Evolutionary conservation across 1,139 yeast genomes (phyloP).

Genomic region (Zygosaccharomyces sapae): DNA sequence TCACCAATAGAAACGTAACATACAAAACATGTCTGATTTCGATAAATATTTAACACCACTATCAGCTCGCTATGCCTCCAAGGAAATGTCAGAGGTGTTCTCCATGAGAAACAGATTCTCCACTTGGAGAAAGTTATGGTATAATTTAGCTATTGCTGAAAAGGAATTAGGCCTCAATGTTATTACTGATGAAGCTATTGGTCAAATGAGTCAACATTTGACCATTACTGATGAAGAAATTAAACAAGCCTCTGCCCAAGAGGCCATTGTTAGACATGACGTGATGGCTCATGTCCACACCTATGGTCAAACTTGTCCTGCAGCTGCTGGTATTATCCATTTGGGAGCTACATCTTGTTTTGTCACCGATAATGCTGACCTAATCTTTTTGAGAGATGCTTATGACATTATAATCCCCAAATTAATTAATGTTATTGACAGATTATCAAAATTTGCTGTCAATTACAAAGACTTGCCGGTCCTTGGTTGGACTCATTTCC

Average conservation of each 20-base stretch:
- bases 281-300: conserved; percentile 99
- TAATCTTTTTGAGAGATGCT: conserved; percentile 93
- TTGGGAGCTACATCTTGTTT: conserved; percentile 98
- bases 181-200: conserved; percentile 86
- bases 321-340: conserved; percentile 96
- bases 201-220: conserved; percentile 73
- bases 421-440: conserved; percentile 89
- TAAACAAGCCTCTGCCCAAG: conserved; percentile 82
- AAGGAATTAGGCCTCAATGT: conserved; percentile 80
- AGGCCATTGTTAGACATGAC: conserved; percentile 97
- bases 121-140: conserved; percentile 98
- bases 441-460: conserved; percentile 81
- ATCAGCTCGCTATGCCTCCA: conserved; percentile 95
- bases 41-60: conserved; percentile 87
- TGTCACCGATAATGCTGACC: conserved; percentile 97
- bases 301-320: conserved; percentile 88
- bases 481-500: conserved; percentile 99
- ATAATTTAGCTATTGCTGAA: conserved; percentile 92
- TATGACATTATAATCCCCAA: conserved; percentile 90
- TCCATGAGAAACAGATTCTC: conserved; percentile 91
- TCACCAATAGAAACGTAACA: neutral
- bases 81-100: conserved; percentile 91
- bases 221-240: conserved; percentile 90
- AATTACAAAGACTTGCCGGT: conserved; percentile 94
- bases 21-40: conserved; percentile 42